phyloP scores from a whole-genome alignment of 2,329 filamentous ascomycete species.

The Volutella citrinella region DNA sequence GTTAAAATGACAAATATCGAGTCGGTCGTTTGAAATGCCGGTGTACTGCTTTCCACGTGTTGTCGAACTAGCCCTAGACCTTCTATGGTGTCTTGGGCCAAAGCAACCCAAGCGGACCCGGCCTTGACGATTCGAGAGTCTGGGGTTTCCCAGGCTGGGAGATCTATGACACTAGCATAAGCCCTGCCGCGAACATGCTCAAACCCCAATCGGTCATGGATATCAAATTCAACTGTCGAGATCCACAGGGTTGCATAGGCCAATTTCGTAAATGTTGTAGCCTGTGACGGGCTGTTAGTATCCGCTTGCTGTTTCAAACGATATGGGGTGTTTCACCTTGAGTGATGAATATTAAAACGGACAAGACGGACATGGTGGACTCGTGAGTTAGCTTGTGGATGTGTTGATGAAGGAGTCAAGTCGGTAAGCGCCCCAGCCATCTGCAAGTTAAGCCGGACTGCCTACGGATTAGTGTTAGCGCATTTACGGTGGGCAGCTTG shows the following conservation, averaged over 20 bases:
- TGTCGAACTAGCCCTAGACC: conserved; percentile 14
- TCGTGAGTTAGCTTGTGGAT: too few species aligned
- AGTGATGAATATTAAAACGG: too few species aligned
- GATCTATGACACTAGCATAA: conserved; percentile 11
- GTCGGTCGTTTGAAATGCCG: not conserved
- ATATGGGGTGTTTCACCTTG: too few species aligned
- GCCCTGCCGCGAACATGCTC: conserved; percentile 10
- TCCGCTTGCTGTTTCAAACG: too few species aligned
- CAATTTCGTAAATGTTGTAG: conserved; percentile 13
- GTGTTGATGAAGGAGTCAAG: too few species aligned
- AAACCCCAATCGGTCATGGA: conserved; percentile 10
- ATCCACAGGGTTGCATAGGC: conserved; percentile 18
- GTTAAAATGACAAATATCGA: conserved; percentile 15
- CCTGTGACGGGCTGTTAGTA: too few species aligned
- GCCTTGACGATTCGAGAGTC: conserved; percentile 6
- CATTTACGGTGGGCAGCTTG: too few species aligned
- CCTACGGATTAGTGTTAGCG: too few species aligned
- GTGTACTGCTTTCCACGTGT: conserved; percentile 5
- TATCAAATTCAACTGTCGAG: conserved; percentile 11
- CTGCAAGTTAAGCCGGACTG: too few species aligned
- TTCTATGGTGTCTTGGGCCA: conserved; percentile 7
- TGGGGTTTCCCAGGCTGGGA: conserved; percentile 17
- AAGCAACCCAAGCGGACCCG: conserved; percentile 17
- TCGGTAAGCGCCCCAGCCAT: too few species aligned
- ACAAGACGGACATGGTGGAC: too few species aligned